Percentiles rank a stretch among this genome's conserved stretches.
Evolutionary conservation across 2,329 filamentous ascomycete genomes (phyloP).

Genomic region (Phyllachora maydis): DNA sequence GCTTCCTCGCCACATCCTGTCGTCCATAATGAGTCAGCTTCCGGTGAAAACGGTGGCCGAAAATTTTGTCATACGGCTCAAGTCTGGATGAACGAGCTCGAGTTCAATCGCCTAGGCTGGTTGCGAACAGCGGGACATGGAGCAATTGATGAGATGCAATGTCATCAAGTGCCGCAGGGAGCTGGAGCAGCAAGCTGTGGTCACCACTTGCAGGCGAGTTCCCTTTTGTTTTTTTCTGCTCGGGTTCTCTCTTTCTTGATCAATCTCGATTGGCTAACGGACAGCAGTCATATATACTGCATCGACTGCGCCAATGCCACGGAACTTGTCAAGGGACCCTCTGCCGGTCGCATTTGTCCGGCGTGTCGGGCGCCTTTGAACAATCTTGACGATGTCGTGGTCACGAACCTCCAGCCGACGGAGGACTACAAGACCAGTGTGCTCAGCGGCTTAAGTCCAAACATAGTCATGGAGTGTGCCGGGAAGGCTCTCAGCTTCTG

Average conservation of each 20-base stretch:
- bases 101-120: neutral
- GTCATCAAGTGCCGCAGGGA: conserved; percentile 52
- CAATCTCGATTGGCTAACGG: conserved; percentile 1
- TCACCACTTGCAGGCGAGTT: conserved; percentile 67
- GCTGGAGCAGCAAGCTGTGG: conserved; percentile 51
- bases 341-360: conserved; percentile 40
- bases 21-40: no score
- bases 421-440: conserved; percentile 85
- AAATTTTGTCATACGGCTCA: no score
- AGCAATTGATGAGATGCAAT: conserved; percentile 61
- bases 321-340: conserved; percentile 35
- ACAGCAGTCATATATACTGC: conserved; percentile 65
- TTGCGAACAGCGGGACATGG: conserved; percentile 28
- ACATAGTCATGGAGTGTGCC: conserved; percentile 70
- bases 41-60: no score
- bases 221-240: neutral
- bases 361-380: conserved; percentile 50
- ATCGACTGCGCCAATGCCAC: conserved; percentile 45
- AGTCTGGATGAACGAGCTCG: no score
- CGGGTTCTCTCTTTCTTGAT: no score
- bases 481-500: conserved; percentile 64
- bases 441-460: conserved; percentile 63
- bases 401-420: conserved; percentile 51
- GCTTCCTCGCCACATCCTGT: no score
- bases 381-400: conserved; percentile 55